phyloP scores from a whole-genome alignment of 169 alveolate species.

The Cryptosporidium felis region DNA sequence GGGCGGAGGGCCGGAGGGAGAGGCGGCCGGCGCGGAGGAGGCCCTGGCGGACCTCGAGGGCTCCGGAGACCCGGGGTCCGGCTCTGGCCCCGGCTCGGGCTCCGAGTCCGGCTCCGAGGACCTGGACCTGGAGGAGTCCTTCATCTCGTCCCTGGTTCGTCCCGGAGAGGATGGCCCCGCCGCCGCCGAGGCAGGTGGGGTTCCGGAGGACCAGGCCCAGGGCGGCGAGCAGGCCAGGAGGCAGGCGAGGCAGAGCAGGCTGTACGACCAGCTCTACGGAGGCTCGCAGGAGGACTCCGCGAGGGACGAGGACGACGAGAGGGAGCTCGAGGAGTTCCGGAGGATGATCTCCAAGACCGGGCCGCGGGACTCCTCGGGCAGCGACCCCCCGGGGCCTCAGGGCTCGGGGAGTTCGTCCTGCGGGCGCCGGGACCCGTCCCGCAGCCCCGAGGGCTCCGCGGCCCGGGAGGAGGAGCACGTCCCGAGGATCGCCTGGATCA shows the following conservation, averaged over 20 bases:
- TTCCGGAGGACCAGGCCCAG: background rate
- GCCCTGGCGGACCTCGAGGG: too few species aligned
- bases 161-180: background rate
- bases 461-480: slow-evolving; percentile 72
- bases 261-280: slow-evolving; percentile 4
- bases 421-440: too few species aligned
- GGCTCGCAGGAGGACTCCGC: background rate
- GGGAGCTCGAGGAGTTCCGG: slow-evolving; percentile 48
- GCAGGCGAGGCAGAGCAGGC: background rate
- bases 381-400: too few species aligned
- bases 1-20: slow-evolving; percentile 10
- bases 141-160: slow-evolving; percentile 42
- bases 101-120: slow-evolving; percentile 46
- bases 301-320: slow-evolving; percentile 60
- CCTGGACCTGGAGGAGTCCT: slow-evolving; percentile 51
- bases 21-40: slow-evolving; percentile 4
- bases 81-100: background rate
- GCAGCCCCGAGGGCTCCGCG: background rate
- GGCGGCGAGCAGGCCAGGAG: background rate
- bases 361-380: too few species aligned
- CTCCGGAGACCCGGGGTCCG: background rate
- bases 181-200: background rate
- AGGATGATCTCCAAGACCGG: slow-evolving; percentile 23
- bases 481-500: slow-evolving; percentile 85
- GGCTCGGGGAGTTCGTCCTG: too few species aligned